Percentiles rank a stretch among this genome's conserved stretches.
These are phyloP conservation scores for Boletales sp. DNA, from an alignment of 768 basidiomycete species.

Conservation along the genomic window DNA sequence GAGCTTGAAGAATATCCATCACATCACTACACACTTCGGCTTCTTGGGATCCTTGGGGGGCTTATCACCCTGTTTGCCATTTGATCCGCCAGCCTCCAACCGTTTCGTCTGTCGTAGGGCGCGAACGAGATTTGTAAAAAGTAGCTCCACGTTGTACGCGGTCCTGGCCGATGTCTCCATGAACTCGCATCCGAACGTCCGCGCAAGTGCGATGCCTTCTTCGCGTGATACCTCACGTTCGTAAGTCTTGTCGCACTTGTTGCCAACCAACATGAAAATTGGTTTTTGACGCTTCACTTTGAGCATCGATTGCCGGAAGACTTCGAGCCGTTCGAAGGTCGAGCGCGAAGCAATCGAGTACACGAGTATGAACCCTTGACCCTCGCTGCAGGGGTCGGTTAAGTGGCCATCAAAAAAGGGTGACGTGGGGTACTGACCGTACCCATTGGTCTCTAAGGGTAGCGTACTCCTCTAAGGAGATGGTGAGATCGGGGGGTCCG, in stretches of 20 bases:
- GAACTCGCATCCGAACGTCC: constrained; percentile 86
- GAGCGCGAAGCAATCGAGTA: constrained; percentile 95
- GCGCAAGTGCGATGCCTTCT: constrained; percentile 80
- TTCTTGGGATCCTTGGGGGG: constrained; percentile 44
- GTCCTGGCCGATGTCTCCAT: constrained; percentile 98
- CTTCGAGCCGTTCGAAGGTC: constrained; percentile 86
- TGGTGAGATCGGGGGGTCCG: constrained; percentile 16
- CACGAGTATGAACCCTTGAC: constrained; percentile 96
- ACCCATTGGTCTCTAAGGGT: constrained; percentile 98
- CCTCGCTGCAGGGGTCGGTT: constrained; percentile 59
- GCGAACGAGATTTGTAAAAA: constrained; percentile 87
- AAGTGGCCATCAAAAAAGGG: constrained; percentile 3
- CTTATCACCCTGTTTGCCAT: constrained; percentile 39
- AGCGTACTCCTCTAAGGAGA: constrained; percentile 84
- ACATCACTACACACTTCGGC: constrained; percentile 77
- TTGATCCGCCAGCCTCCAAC: constrained; percentile 44
- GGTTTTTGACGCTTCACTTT: constrained; percentile 84
- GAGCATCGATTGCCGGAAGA: constrained; percentile 86
- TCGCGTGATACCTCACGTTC: constrained; percentile 90
- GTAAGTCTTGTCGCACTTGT: constrained; percentile 91
- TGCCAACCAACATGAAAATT: constrained; percentile 92
- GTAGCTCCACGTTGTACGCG: constrained; percentile 84
- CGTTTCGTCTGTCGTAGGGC: constrained; percentile 68
- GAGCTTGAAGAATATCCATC: constrained; percentile 59
- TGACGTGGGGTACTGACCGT: constrained; percentile 53